phyloP scores from a whole-genome alignment of 768 basidiomycete species.

The Mycena latifolia region DNA sequence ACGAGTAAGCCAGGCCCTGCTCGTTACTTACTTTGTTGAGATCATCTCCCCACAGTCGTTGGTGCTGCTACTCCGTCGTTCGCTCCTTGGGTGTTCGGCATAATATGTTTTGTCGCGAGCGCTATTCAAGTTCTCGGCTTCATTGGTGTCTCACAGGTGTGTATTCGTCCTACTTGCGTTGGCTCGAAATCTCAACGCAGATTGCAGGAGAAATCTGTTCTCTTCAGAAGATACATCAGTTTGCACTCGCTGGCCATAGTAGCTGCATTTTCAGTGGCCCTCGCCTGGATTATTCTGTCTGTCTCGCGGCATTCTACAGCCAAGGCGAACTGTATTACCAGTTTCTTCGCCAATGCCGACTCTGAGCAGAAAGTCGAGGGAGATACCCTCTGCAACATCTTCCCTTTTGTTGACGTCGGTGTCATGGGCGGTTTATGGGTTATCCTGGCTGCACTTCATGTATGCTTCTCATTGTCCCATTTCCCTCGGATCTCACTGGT shows the following conservation, averaged over 20 bases:
- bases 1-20: slow-evolving; percentile 65
- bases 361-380: slow-evolving; percentile 61
- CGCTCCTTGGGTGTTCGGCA: slow-evolving; percentile 79
- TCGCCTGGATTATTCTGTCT: slow-evolving; percentile 86
- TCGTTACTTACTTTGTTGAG: not conserved
- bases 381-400: slow-evolving; percentile 85
- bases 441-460: slow-evolving; percentile 82
- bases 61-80: slow-evolving; percentile 87
- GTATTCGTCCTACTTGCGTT: slow-evolving; percentile 35
- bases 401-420: slow-evolving; percentile 93
- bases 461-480: slow-evolving; percentile 47
- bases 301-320: slow-evolving; percentile 83
- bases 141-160: slow-evolving; percentile 83
- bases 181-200: slow-evolving; percentile 8
- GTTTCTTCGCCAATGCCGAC: slow-evolving; percentile 63
- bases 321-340: slow-evolving; percentile 69
- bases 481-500: slow-evolving; percentile 25
- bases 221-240: slow-evolving; percentile 78
- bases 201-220: slow-evolving; percentile 71
- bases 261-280: slow-evolving; percentile 80
- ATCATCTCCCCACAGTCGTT: slow-evolving; percentile 68
- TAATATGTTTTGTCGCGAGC: slow-evolving; percentile 82
- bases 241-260: slow-evolving; percentile 68
- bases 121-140: slow-evolving; percentile 87
- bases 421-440: slow-evolving; percentile 93